Conservation (phyloP, 306 rosid species). For the Trifolium repens region DNA sequence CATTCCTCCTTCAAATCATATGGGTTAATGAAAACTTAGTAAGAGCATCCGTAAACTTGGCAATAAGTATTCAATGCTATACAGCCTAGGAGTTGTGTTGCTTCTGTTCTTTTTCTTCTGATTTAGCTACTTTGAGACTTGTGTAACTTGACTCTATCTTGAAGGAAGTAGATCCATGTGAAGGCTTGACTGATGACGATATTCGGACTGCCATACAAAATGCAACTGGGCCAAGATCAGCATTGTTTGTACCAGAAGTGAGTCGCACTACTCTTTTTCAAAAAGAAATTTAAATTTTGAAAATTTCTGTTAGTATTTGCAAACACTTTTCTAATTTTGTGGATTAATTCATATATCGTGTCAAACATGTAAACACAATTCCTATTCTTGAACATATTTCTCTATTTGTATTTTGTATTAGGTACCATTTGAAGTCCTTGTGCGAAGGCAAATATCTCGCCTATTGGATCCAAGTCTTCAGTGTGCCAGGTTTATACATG, state of each 20-base stretch:
- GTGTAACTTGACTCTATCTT: conserved; percentile 40
- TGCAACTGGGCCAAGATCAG: conserved; percentile 96
- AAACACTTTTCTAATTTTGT: not conserved
- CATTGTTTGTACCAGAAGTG: conserved; percentile 97
- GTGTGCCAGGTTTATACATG: conserved; percentile 97
- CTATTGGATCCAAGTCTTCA: conserved; percentile 98
- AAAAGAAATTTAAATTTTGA: not conserved
- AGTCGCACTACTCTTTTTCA: conserved; percentile 33
- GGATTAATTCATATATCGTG: conserved; percentile 4
- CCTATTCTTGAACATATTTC: conserved; percentile 22
- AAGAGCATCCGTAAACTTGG: not conserved
- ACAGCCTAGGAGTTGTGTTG: conserved; percentile 18
- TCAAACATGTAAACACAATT: not conserved
- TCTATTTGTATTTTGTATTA: conserved; percentile 44
- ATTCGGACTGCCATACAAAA: conserved; percentile 98
- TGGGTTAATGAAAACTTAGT: too few species aligned
- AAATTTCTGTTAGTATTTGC: conserved; percentile 8
- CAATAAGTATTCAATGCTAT: conserved; percentile 3
- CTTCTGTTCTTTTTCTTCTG: conserved; percentile 28
- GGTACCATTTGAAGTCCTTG: conserved; percentile 97
- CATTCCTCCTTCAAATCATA: too few species aligned
- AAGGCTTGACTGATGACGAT: conserved; percentile 96
- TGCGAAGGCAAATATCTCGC: conserved; percentile 92
- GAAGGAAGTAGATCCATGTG: conserved; percentile 99
- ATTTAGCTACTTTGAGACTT: conserved; percentile 35